These are phyloP conservation scores for Phaseolus coccineus DNA, from an alignment of 331 rosid genomes.

Conservation along the genomic window DNA sequence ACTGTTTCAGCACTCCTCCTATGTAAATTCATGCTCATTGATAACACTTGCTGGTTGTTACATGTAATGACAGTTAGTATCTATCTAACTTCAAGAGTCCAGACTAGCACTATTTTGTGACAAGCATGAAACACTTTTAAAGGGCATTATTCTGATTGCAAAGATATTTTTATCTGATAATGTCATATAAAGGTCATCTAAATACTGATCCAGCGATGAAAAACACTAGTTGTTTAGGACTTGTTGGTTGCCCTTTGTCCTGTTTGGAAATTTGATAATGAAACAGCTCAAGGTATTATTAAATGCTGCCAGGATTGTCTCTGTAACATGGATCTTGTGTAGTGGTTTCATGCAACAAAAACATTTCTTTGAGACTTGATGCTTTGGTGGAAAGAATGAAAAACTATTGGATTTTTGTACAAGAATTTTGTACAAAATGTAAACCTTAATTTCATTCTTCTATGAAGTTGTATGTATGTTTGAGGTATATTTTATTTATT, in stretches of 20 bases:
- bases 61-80: not conserved
- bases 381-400: not conserved
- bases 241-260: not conserved
- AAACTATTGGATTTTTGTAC: not conserved
- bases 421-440: no score
- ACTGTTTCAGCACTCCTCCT: not conserved
- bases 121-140: not conserved
- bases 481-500: no score
- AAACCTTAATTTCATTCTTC: no score
- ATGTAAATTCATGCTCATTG: not conserved
- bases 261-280: not conserved
- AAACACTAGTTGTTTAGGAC: conserved; percentile 19
- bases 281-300: not conserved
- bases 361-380: not conserved
- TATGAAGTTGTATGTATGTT: no score
- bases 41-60: conserved; percentile 23
- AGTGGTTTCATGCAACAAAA: not conserved
- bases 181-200: not conserved
- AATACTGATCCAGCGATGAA: not conserved
- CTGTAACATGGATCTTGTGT: not conserved
- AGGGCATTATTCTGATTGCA: conserved; percentile 17
- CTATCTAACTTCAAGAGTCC: not conserved
- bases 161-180: not conserved
- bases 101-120: not conserved
- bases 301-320: conserved; percentile 1